Conservation (phyloP, 1,284 basidiomycete genomes). For the Cerioporus squamosus region DNA sequence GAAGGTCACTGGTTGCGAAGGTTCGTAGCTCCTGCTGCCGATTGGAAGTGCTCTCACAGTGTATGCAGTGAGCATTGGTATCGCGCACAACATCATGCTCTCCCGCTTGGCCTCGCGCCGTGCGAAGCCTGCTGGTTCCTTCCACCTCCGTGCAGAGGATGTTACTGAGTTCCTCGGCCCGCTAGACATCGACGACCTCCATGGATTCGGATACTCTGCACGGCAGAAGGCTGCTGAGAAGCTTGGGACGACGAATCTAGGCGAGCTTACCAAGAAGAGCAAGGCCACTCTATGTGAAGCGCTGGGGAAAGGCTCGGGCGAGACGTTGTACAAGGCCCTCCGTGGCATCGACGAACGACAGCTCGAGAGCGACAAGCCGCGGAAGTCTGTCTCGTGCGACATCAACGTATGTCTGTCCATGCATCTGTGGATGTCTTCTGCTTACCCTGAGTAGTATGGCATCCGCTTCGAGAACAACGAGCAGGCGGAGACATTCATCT, state of each 20-base stretch:
- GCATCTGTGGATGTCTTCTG: slow-evolving; percentile 7
- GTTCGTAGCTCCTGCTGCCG: slow-evolving; percentile 40
- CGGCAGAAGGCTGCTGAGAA: slow-evolving; percentile 78
- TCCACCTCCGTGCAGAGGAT: slow-evolving; percentile 67
- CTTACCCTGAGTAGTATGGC: slow-evolving; percentile 69
- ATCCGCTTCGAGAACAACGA: slow-evolving; percentile 88
- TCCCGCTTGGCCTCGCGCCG: slow-evolving; percentile 89
- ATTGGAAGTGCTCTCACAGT: neutral
- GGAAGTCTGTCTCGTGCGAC: slow-evolving; percentile 90
- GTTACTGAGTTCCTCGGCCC: slow-evolving; percentile 67
- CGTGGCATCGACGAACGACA: slow-evolving; percentile 83
- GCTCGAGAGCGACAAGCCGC: slow-evolving; percentile 81
- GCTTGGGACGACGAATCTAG: slow-evolving; percentile 75
- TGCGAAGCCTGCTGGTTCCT: slow-evolving; percentile 90
- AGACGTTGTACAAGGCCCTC: slow-evolving; percentile 83
- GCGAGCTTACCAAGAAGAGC: slow-evolving; percentile 66
- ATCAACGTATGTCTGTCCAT: slow-evolving; percentile 77
- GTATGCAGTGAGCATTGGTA: slow-evolving; percentile 82
- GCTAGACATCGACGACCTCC: slow-evolving; percentile 86
- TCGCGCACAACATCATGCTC: slow-evolving; percentile 90
- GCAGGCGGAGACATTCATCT: slow-evolving; percentile 81
- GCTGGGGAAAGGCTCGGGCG: slow-evolving; percentile 84
- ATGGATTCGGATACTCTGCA: slow-evolving; percentile 83
- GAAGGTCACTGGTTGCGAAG: slow-evolving; percentile 83
- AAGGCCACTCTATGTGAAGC: slow-evolving; percentile 70